Conservation (phyloP, 176 grass and related monocot genomes). For the Elaeis guineensis region DNA sequence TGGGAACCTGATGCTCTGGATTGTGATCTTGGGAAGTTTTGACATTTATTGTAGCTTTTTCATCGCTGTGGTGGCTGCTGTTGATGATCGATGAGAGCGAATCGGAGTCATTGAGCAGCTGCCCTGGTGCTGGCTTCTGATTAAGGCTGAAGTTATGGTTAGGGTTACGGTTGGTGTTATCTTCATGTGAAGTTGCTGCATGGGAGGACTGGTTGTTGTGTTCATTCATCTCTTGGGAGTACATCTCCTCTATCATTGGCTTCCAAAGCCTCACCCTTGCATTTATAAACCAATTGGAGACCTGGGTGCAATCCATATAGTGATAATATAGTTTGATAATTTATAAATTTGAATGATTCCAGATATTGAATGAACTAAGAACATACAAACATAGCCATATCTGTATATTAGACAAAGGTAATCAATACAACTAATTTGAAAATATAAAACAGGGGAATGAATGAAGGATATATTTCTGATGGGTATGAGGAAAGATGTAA, state of each 20-base stretch:
- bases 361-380: too few species aligned
- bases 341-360: too few species aligned
- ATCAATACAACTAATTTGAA: too few species aligned
- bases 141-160: background rate
- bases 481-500: too few species aligned
- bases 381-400: too few species aligned
- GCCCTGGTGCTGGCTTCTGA: conserved; percentile 3
- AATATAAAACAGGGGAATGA: too few species aligned
- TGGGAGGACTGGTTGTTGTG: background rate
- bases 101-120: conserved; percentile 2
- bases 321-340: too few species aligned
- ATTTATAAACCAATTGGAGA: conserved; percentile 19
- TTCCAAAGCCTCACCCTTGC: conserved; percentile 20
- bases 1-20: background rate
- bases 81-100: conserved; percentile 13
- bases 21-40: background rate
- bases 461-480: too few species aligned
- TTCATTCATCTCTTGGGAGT: conserved; percentile 8
- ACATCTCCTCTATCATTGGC: conserved; percentile 22
- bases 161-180: background rate
- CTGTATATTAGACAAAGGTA: too few species aligned
- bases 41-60: too few species aligned
- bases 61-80: background rate
- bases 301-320: background rate
- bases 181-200: background rate